These are phyloP conservation scores for Cyberlindnera nakhonratchasimensis DNA, from an alignment of 805 yeast species.

Conservation along the genomic window DNA sequence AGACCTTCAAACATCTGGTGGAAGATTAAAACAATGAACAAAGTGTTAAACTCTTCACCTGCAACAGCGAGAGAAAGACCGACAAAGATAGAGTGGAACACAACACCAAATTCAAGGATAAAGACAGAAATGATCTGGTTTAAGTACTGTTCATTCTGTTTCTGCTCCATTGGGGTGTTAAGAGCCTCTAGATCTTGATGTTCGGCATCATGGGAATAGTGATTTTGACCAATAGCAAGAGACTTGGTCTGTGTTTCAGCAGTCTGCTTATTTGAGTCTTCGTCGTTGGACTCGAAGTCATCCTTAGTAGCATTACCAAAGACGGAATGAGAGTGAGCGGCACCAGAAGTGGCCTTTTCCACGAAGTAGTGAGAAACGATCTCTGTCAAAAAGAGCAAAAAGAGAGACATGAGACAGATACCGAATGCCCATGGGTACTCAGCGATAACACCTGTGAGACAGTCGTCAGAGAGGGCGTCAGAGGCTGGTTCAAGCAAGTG, in stretches of 20 bases:
- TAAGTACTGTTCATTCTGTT: constrained; percentile 44
- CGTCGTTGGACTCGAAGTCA: constrained; percentile 20
- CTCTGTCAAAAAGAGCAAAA: constrained; percentile 46
- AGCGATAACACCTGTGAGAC: constrained; percentile 59
- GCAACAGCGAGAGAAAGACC: constrained; percentile 77
- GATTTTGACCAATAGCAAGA: constrained; percentile 32
- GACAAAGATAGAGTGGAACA: constrained; percentile 80
- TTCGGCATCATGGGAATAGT: constrained; percentile 41
- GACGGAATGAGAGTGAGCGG: constrained; percentile 48
- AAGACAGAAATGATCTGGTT: constrained; percentile 55
- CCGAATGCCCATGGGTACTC: constrained; percentile 58
- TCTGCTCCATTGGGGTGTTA: constrained; percentile 34
- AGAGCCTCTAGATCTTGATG: constrained; percentile 43
- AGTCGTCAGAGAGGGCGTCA: constrained; percentile 50
- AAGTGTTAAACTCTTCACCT: constrained; percentile 68
- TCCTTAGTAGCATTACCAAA: constrained; percentile 39
- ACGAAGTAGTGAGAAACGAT: constrained; percentile 43
- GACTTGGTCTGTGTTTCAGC: constrained; percentile 7
- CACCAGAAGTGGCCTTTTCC: constrained; percentile 29
- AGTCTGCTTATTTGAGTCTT: constrained; percentile 5
- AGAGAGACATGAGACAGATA: constrained; percentile 45
- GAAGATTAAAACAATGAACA: constrained; percentile 66
- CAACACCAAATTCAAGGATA: constrained; percentile 72
- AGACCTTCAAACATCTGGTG: constrained; percentile 86
- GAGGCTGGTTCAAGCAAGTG: constrained; percentile 70